Percentiles rank a stretch among this genome's conserved stretches.
phyloP scores from a whole-genome alignment of 1,284 basidiomycete genomes.

The Agaricales sp. region DNA sequence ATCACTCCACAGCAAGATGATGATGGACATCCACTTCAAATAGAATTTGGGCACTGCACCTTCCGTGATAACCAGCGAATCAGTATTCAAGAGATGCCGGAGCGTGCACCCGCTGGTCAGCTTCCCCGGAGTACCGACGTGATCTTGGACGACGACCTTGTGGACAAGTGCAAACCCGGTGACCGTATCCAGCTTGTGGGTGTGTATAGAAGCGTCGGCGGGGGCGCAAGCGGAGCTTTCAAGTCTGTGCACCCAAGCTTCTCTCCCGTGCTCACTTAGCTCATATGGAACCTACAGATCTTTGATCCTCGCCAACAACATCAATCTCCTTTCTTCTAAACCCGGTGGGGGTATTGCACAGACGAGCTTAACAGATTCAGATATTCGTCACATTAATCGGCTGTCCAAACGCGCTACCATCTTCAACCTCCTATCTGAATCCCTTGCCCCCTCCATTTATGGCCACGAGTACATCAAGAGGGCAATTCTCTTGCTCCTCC shows the following conservation, averaged over 20 bases:
- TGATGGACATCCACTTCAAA: conserved; percentile 79
- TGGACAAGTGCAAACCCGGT: conserved; percentile 96
- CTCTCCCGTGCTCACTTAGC: conserved; percentile 10
- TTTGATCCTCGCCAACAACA: conserved; percentile 90
- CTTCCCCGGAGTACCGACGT: conserved; percentile 94
- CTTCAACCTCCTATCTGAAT: conserved; percentile 85
- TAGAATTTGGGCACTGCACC: conserved; percentile 87
- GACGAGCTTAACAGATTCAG: conserved; percentile 85
- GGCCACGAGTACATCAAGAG: conserved; percentile 96
- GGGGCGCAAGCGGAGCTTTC: conserved; percentile 83
- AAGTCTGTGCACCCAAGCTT: conserved; percentile 49
- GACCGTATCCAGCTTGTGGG: conserved; percentile 97
- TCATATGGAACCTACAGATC: conserved; percentile 45
- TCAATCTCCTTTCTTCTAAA: conserved; percentile 95
- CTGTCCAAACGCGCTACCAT: conserved; percentile 81
- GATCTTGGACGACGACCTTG: conserved; percentile 93
- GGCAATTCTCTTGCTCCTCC: conserved; percentile 84
- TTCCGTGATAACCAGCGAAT: conserved; percentile 98
- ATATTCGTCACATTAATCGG: conserved; percentile 96
- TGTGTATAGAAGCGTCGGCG: conserved; percentile 89
- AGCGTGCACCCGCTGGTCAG: conserved; percentile 95
- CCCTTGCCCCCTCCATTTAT: conserved; percentile 95
- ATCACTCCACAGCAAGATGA: conserved; percentile 89
- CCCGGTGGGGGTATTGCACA: conserved; percentile 94
- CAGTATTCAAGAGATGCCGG: conserved; percentile 99